phyloP scores from a whole-genome alignment of 306 rosid species.

The Cyamopsis tetragonoloba region DNA sequence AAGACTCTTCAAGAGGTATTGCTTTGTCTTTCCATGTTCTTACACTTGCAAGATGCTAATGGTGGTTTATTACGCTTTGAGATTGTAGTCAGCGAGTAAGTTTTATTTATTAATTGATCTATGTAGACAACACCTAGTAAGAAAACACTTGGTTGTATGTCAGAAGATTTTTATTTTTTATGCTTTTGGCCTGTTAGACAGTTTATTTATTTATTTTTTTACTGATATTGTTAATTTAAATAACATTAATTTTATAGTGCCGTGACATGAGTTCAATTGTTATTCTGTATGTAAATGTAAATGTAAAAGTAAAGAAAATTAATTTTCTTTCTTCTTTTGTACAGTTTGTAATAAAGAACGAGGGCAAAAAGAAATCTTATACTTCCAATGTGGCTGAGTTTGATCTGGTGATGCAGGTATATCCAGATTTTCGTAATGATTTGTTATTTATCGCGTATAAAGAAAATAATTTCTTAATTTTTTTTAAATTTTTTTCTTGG shows the following conservation, averaged over 20 bases:
- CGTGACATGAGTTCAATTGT: slow-evolving; percentile 2
- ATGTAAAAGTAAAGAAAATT: neutral
- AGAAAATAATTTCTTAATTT: slow-evolving; percentile 14
- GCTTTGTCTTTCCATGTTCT: slow-evolving; percentile 11
- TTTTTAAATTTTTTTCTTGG: slow-evolving; percentile 30
- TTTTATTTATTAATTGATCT: slow-evolving; percentile 1
- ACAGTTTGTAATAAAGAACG: slow-evolving; percentile 64
- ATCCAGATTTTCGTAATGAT: slow-evolving; percentile 24
- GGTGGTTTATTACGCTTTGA: slow-evolving; percentile 5
- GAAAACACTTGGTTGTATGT: neutral
- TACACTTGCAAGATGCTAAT: neutral
- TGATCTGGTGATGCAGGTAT: slow-evolving; percentile 94
- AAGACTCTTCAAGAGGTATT: slow-evolving; percentile 63
- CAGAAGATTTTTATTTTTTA: neutral
- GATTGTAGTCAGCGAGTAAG: neutral
- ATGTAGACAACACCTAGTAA: slow-evolving; percentile 1
- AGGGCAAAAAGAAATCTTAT: slow-evolving; percentile 49
- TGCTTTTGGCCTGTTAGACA: neutral
- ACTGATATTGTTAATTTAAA: neutral
- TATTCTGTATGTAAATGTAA: neutral
- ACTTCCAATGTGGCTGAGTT: slow-evolving; percentile 78
- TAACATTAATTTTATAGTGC: neutral
- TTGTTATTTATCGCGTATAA: slow-evolving; percentile 8
- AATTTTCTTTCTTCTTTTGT: slow-evolving; percentile 29
- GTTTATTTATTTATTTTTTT: neutral